Conservation (phyloP, 257 asterid species). For the Rhazya stricta region DNA sequence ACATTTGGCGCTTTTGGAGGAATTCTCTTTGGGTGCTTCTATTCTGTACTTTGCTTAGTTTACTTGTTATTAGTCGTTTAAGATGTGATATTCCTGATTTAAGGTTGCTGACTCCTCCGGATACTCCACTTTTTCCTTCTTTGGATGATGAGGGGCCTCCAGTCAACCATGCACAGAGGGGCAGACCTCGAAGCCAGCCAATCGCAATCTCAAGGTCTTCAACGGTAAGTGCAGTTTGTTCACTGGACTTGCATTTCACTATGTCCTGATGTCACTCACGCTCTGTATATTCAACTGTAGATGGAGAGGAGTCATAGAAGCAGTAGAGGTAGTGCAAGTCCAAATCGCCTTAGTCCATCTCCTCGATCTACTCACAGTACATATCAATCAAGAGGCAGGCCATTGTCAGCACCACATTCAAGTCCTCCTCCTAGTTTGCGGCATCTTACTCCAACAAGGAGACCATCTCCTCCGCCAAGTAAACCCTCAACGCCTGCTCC, state of each 20-base stretch:
- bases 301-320: constrained; percentile 69
- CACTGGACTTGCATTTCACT: background rate
- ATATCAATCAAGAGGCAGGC: constrained; percentile 61
- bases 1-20: background rate
- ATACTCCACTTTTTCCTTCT: constrained; percentile 86
- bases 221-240: constrained; percentile 42
- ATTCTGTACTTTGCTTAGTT: constrained; percentile 4
- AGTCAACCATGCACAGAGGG: constrained; percentile 54
- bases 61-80: constrained; percentile 19
- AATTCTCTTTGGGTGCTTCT: background rate
- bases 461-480: constrained; percentile 70
- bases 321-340: constrained; percentile 85
- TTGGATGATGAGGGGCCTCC: constrained; percentile 74
- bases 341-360: constrained; percentile 79
- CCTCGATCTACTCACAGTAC: constrained; percentile 53
- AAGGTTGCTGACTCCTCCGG: constrained; percentile 98
- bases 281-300: constrained; percentile 33
- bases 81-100: constrained; percentile 21
- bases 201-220: constrained; percentile 77
- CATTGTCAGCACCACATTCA: constrained; percentile 56
- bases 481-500: constrained; percentile 53
- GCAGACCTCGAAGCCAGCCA: constrained; percentile 91
- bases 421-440: constrained; percentile 69
- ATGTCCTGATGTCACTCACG: constrained; percentile 6
- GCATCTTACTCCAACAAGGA: constrained; percentile 56